Evolutionary conservation across 768 basidiomycete genomes (phyloP).

Genomic region (Chalciporus chontae): DNA sequence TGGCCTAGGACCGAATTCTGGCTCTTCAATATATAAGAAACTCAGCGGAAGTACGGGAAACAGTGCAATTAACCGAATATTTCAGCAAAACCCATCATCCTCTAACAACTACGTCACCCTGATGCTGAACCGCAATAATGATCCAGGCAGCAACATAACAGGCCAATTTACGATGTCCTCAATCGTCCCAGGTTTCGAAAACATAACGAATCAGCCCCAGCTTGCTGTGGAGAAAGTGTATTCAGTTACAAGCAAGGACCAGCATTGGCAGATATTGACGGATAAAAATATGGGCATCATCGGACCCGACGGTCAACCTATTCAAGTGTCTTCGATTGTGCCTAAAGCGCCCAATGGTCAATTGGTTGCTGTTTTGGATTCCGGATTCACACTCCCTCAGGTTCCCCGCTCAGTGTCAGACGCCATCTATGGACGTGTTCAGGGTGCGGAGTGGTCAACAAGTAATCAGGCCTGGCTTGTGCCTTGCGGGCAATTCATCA

Average conservation of each 20-base stretch:
- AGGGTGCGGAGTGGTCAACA: conserved; percentile 63
- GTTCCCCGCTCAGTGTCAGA: conserved; percentile 73
- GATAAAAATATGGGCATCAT: conserved; percentile 65
- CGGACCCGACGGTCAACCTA: conserved; percentile 69
- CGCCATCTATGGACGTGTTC: conserved; percentile 77
- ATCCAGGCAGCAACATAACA: conserved; percentile 43
- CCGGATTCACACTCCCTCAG: conserved; percentile 69
- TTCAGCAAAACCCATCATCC: conserved; percentile 51
- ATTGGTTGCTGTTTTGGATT: conserved; percentile 71
- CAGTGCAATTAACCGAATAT: conserved; percentile 62
- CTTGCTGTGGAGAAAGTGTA: conserved; percentile 65
- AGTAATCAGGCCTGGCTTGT: conserved; percentile 61
- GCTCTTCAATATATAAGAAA: conserved; percentile 59
- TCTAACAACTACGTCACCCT: conserved; percentile 63
- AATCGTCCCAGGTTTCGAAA: conserved; percentile 56
- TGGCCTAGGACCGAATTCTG: conserved; percentile 75
- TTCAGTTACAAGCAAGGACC: conserved; percentile 56
- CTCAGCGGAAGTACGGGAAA: conserved; percentile 49
- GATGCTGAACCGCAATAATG: conserved; percentile 58
- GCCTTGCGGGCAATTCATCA: conserved; percentile 72
- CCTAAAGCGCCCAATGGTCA: conserved; percentile 61
- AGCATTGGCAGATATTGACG: conserved; percentile 78
- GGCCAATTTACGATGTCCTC: conserved; percentile 73
- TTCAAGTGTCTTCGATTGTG: conserved; percentile 61
- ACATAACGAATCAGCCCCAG: conserved; percentile 59